Percentiles rank a stretch among this genome's conserved stretches.
Conservation (phyloP, 78 protist species). For the Bodo saltans region DNA sequence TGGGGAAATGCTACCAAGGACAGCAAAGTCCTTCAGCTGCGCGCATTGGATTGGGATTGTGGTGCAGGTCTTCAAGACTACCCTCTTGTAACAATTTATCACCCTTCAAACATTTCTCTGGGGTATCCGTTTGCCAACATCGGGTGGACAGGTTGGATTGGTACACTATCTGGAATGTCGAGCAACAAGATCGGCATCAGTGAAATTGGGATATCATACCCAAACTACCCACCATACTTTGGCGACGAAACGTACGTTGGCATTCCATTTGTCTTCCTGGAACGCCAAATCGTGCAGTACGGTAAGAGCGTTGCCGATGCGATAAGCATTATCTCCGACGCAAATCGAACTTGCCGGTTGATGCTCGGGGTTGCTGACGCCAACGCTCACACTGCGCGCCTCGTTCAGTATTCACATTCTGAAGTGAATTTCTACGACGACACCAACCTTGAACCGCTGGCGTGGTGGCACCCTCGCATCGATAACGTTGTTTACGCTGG, state of each 20-base stretch:
- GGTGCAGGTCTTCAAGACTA: conserved; percentile 19
- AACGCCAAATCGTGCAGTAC: conserved; percentile 16
- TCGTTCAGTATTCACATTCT: conserved; percentile 6
- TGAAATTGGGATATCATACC: conserved; percentile 39
- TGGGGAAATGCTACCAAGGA: conserved; percentile 15
- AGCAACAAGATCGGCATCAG: conserved; percentile 1
- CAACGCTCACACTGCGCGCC: neutral
- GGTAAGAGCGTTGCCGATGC: conserved; percentile 7
- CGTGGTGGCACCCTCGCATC: conserved; percentile 42
- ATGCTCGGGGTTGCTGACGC: conserved; percentile 47
- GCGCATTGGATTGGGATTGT: conserved; percentile 40
- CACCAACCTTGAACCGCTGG: conserved; percentile 9
- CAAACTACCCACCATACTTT: conserved; percentile 15
- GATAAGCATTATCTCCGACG: conserved; percentile 11
- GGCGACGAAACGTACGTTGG: conserved; percentile 33
- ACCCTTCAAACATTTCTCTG: neutral
- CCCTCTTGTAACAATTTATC: conserved; percentile 23
- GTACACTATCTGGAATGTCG: conserved; percentile 28
- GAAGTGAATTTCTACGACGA: conserved; percentile 16
- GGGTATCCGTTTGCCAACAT: conserved; percentile 31
- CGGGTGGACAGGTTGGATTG: conserved; percentile 36
- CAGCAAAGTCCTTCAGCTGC: neutral
- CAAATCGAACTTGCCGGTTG: conserved; percentile 35
- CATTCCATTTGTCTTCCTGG: conserved; percentile 27
- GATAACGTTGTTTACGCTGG: conserved; percentile 28